Evolutionary conservation across 129 eudicot genomes (phyloP).

Genomic region (Lactuca sativa): DNA sequence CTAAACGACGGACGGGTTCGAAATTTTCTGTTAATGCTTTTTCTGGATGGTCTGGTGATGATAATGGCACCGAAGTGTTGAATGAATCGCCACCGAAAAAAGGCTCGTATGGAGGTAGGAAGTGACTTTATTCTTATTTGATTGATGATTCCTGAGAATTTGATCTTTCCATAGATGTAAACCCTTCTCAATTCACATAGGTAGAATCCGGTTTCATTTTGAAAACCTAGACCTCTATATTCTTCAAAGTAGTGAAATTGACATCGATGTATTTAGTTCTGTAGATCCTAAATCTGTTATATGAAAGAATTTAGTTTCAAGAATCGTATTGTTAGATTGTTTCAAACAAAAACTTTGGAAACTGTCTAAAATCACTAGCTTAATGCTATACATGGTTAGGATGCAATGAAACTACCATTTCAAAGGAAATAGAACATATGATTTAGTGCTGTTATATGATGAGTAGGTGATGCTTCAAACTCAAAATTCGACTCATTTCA

Average conservation of each 20-base stretch:
- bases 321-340: too few species aligned
- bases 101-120: slow-evolving; percentile 59
- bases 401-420: not conserved
- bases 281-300: not conserved
- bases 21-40: slow-evolving; percentile 38
- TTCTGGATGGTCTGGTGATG: slow-evolving; percentile 62
- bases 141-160: not conserved
- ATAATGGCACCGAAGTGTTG: slow-evolving; percentile 38
- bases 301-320: not conserved
- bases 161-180: not conserved
- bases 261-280: slow-evolving; percentile 9
- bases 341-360: not conserved
- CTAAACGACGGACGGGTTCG: slow-evolving; percentile 23
- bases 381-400: slow-evolving; percentile 8
- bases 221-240: not conserved
- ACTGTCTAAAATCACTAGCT: too few species aligned
- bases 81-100: slow-evolving; percentile 36
- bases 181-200: not conserved
- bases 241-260: not conserved
- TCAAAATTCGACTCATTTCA: not conserved
- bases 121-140: slow-evolving; percentile 5
- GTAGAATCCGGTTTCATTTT: not conserved
- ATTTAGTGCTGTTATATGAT: not conserved
- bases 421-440: slow-evolving; percentile 3
- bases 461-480: slow-evolving; percentile 1